Conservation (phyloP, 2,329 filamentous ascomycete species). For the Venturia aucupariae region DNA sequence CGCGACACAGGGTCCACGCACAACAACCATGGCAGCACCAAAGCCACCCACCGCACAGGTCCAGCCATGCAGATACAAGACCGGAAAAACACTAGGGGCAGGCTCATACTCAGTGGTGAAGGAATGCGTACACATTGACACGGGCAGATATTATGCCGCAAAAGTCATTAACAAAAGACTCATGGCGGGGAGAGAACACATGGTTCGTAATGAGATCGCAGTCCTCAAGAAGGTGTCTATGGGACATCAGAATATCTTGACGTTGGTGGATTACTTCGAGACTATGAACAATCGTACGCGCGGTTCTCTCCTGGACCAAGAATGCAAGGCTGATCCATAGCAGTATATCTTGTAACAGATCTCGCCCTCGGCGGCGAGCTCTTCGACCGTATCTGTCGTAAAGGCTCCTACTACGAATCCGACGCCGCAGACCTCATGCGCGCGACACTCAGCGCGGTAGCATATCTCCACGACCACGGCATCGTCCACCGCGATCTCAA, state of each 20-base stretch:
- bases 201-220: conserved; percentile 98
- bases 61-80: conserved; percentile 59
- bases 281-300: conserved; percentile 87
- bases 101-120: conserved; percentile 98
- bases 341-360: conserved; percentile 92
- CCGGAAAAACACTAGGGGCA: conserved; percentile 91
- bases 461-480: conserved; percentile 95
- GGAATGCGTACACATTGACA: conserved; percentile 97
- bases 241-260: conserved; percentile 97
- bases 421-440: conserved; percentile 93
- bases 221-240: conserved; percentile 97
- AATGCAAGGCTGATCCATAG: neutral
- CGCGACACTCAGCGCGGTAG: conserved; percentile 90
- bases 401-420: conserved; percentile 96
- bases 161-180: conserved; percentile 99
- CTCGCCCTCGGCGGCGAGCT: conserved; percentile 92
- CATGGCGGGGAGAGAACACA: conserved; percentile 96
- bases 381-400: conserved; percentile 96
- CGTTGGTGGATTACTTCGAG: conserved; percentile 97
- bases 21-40: neutral
- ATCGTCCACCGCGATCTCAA: conserved; percentile 98
- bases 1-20: neutral
- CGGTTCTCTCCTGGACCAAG: conserved; percentile 4
- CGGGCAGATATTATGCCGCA: conserved; percentile 92
- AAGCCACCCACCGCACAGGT: neutral